A percentile compares a stretch with the other conserved stretches of the same genome.
phyloP scores from a whole-genome alignment of 2,329 filamentous ascomycete species.

The Aureobasidium subglaciale region DNA sequence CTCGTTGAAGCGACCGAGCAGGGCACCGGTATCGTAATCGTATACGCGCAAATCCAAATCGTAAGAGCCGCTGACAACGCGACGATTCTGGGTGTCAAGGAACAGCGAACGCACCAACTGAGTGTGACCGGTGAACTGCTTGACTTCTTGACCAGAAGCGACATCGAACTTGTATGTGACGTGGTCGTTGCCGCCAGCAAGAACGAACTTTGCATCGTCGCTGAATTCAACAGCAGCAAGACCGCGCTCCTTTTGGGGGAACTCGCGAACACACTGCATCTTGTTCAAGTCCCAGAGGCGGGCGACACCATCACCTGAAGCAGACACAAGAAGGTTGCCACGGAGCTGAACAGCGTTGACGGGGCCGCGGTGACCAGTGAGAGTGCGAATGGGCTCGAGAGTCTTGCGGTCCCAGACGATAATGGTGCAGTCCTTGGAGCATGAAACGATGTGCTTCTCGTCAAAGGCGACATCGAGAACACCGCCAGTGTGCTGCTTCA shows the following conservation, averaged over 20 bases:
- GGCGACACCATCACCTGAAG: conserved; percentile 85
- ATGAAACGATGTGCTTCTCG: conserved; percentile 86
- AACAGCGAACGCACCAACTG: conserved; percentile 84
- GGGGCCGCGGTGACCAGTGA: conserved; percentile 80
- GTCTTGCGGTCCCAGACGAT: conserved; percentile 89
- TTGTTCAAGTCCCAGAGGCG: conserved; percentile 94
- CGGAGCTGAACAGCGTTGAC: conserved; percentile 96
- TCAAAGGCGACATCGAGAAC: conserved; percentile 94
- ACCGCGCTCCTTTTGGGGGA: conserved; percentile 82
- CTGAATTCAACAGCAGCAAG: conserved; percentile 94
- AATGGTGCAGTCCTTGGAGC: conserved; percentile 90
- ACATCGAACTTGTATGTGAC: conserved; percentile 95
- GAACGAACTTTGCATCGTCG: conserved; percentile 86
- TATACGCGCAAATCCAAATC: conserved; percentile 95
- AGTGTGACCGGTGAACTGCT: conserved; percentile 73
- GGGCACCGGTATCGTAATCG: conserved; percentile 71
- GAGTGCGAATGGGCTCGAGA: conserved; percentile 65
- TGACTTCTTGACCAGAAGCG: conserved; percentile 75
- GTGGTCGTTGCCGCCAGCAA: conserved; percentile 91
- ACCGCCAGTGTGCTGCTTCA: conserved; percentile 73
- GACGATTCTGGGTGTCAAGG: conserved; percentile 77
- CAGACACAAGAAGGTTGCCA: conserved; percentile 86
- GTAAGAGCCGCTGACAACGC: conserved; percentile 87
- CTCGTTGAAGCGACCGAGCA: conserved; percentile 78
- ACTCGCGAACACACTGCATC: conserved; percentile 82